Evolutionary conservation across 148 eudicot genomes (phyloP), one percentile per base, ranked within the genome.

Genomic region (Beta vulgaris): DNA sequence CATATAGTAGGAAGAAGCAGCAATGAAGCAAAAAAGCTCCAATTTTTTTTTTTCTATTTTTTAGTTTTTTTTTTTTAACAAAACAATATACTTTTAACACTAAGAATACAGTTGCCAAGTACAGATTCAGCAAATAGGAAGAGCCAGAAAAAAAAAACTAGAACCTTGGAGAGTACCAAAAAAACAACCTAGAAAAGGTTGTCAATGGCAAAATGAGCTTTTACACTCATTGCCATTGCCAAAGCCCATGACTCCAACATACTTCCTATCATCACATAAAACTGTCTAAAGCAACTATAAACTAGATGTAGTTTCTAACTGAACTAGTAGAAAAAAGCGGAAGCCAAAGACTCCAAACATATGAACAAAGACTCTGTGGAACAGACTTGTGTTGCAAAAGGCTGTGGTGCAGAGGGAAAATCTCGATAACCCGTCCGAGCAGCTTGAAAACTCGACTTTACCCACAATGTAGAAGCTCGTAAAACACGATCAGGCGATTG

Each of bases 151-250:
- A 85, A 82, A 82, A 84, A 85, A 82, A 82, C 77, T 75, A 80
- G 73, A 73, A 77, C 73, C 71, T 74, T 72, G n/a, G n/a, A n/a
- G n/a, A n/a, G 67, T 12, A 57, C 2, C 32, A 16, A 82, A 85
- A 83, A 85, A 80, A 82, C 81, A 85, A 68, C 85, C 84, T 35
- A 72, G 19, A 63, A 29, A 46, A 78, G 87, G 86, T 83, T 86
- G 88, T 83, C 72, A 82, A 75, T 79, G 85, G 84, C 83, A 69
- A 77, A 55, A 65, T 48, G 57, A 71, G 81, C 78, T 40, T 51
- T 37, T 46, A 53, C 51, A 76, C 73, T 76, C 76, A 73, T 68
- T 55, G 70, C 86, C 85, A 83, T 65, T 34, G 71, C 86, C 90
- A 57, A 76, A 67, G 82, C 67, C 84, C 82, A 28, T 21, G 79